Evolutionary conservation across 2,329 filamentous ascomycete species (phyloP), one percentile per base, ranked within the genome.

Genomic region (Huntiella savannae): DNA sequence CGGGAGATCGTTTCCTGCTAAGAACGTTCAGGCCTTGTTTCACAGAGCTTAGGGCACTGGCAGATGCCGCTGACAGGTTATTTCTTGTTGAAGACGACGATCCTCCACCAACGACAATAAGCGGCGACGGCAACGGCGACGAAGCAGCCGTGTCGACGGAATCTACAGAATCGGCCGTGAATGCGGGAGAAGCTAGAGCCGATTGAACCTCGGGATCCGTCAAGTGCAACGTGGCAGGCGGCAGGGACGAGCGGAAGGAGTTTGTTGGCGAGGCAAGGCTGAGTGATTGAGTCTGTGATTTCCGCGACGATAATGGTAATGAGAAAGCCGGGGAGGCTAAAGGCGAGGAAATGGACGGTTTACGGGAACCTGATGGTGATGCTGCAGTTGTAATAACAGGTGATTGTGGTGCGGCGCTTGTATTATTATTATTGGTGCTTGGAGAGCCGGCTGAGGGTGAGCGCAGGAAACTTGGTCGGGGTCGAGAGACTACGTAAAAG

Each of bases 11-110:
- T 50, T 59, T 61, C 45, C 40, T 47, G 32, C 44, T 45, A 32
- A 50, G 48, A 40, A 53, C 50, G 49, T 57, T 55, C 49, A 51
- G 45, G 50, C 50, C 53, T 50, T 52, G 55, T 56, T 59, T 62
- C 60, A 63, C 62, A 56, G 58, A 63, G 57, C 63, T 64, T 54
- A 62, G 55, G 42, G 58, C 54, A 57, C 60, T 61, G 48, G 58
- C 56, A 28, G 63, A 62, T 54, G 61, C 62, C 46, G 59, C 58
- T 38, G 48, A 22, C 16, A 36, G 19, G 16, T 43, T 43, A 16
- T 16, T 43, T 34, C 40, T 43, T 10, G 40, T 34, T 34, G n/a
- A 34, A 28, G 44, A 34, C 8, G 40, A 11, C 22, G 32, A n/a
- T 7, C 28, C 16, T 28, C 8, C 22, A 7, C 22, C 22, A 28